These are phyloP conservation scores for Amanita brunnescens DNA, from an alignment of 768 basidiomycete genomes.

Conservation along the genomic window DNA sequence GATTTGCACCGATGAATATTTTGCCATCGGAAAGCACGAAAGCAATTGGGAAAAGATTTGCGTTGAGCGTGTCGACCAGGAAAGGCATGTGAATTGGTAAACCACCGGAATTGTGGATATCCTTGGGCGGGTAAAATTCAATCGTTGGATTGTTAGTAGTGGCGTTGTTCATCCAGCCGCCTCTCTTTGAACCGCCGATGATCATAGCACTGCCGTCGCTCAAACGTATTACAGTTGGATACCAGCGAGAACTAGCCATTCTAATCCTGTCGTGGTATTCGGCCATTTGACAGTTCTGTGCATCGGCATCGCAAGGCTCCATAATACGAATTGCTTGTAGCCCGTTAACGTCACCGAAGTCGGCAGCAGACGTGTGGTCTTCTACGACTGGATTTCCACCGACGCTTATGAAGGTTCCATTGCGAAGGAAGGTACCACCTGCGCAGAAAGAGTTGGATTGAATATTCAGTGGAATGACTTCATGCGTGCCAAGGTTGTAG, in stretches of 20 bases:
- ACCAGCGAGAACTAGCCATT: slow-evolving; percentile 78
- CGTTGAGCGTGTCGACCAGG: slow-evolving; percentile 61
- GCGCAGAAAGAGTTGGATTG: slow-evolving; percentile 84
- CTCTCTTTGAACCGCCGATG: slow-evolving; percentile 71
- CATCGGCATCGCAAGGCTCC: slow-evolving; percentile 47
- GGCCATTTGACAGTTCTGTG: slow-evolving; percentile 48
- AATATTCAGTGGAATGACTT: slow-evolving; percentile 51
- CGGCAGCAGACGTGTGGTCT: slow-evolving; percentile 51
- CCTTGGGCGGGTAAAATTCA: slow-evolving; percentile 79
- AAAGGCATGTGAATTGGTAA: slow-evolving; percentile 57
- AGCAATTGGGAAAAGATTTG: slow-evolving; percentile 78
- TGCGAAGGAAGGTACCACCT: slow-evolving; percentile 67
- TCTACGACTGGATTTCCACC: slow-evolving; percentile 77
- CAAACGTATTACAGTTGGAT: slow-evolving; percentile 62
- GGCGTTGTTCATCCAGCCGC: slow-evolving; percentile 81
- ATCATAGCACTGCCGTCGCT: slow-evolving; percentile 78
- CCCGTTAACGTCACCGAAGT: slow-evolving; percentile 71
- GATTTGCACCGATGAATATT: slow-evolving; percentile 72
- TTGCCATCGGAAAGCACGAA: slow-evolving; percentile 63
- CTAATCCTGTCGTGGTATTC: slow-evolving; percentile 58
- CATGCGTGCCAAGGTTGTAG: slow-evolving; percentile 59
- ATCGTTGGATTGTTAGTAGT: slow-evolving; percentile 76
- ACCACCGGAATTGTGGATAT: slow-evolving; percentile 57
- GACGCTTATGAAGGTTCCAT: slow-evolving; percentile 71
- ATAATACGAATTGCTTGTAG: slow-evolving; percentile 68